A percentile compares a stretch with the other conserved stretches of the same genome.
These are phyloP conservation scores for Ogataea saltuana DNA, from an alignment of 805 yeast species.

Conservation along the genomic window DNA sequence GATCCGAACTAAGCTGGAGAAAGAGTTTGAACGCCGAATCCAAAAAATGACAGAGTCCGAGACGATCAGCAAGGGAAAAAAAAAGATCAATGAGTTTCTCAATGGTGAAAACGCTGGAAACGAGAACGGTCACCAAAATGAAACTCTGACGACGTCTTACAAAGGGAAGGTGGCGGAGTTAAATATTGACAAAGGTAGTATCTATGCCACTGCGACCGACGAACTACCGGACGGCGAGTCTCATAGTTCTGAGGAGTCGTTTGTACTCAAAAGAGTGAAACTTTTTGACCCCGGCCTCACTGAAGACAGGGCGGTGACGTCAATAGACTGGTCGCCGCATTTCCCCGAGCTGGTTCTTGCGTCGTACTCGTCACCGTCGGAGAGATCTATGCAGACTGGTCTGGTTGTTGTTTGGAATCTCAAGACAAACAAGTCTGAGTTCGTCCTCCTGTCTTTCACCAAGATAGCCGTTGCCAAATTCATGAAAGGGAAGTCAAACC, in stretches of 20 bases:
- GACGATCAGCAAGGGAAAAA: constrained; percentile 7
- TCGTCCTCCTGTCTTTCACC: constrained; percentile 43
- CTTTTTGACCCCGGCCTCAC: constrained; percentile 10
- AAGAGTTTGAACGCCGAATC: constrained; percentile 12
- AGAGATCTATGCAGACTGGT: constrained; percentile 10
- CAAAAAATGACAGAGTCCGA: constrained; percentile 9
- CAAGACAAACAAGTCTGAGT: constrained; percentile 33
- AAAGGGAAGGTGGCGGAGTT: constrained; percentile 24
- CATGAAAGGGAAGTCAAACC: constrained; percentile 39
- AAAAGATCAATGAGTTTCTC: constrained; percentile 1
- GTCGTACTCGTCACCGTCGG: constrained; percentile 18
- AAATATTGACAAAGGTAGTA: constrained; percentile 31
- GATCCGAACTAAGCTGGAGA: constrained; percentile 15
- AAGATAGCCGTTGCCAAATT: constrained; percentile 42
- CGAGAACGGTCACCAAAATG: neutral
- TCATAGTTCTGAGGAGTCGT: neutral
- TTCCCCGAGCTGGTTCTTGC: constrained; percentile 33
- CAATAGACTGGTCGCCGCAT: constrained; percentile 35
- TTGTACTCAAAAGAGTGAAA: constrained; percentile 6
- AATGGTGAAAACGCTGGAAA: neutral
- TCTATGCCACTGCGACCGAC: constrained; percentile 20
- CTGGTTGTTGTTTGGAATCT: constrained; percentile 34
- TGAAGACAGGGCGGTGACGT: constrained; percentile 21
- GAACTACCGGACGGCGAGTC: neutral
- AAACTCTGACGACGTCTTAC: neutral